Percentiles rank a stretch among this genome's conserved stretches.
Evolutionary conservation across 2,329 filamentous ascomycete species (phyloP).

Genomic region (Bipolaris cookei): DNA sequence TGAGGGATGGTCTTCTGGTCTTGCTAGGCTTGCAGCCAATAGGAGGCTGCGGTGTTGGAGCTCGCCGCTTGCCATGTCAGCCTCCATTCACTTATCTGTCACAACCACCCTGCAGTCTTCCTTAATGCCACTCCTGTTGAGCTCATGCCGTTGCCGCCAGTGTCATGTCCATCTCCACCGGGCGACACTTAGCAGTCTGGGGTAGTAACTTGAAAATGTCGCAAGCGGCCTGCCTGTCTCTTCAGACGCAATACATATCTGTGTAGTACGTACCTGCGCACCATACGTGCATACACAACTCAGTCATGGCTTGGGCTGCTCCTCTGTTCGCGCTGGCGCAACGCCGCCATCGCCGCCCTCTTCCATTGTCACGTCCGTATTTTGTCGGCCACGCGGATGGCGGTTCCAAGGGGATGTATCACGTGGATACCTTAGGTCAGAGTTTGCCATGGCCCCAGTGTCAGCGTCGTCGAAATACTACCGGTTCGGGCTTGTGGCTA

Average conservation of each 20-base stretch:
- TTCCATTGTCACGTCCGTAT: not conserved
- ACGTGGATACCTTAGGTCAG: not conserved
- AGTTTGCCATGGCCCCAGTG: not conserved
- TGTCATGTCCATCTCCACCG: not conserved
- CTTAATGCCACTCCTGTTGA: not conserved
- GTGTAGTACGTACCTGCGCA: too few relatives aligned
- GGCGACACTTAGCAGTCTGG: not conserved
- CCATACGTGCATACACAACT: too few relatives aligned
- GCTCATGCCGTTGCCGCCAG: not conserved
- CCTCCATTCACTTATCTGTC: slow-evolving; percentile 5
- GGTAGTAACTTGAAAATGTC: not conserved
- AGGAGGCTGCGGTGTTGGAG: slow-evolving; percentile 9
- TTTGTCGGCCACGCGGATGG: not conserved
- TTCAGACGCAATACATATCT: too few relatives aligned
- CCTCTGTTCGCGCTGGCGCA: too few relatives aligned
- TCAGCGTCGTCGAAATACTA: not conserved
- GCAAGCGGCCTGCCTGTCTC: too few relatives aligned
- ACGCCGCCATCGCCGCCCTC: too few relatives aligned
- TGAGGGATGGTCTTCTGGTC: slow-evolving; percentile 11
- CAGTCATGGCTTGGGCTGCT: too few relatives aligned
- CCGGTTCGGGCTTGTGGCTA: not conserved
- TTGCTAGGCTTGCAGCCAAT: slow-evolving; percentile 12
- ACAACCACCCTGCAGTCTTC: not conserved
- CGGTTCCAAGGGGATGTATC: not conserved
- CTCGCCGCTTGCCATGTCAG: slow-evolving; percentile 17